phyloP scores from a whole-genome alignment of 495 filamentous ascomycete genomes.

The Tetracladium marchalianum region DNA sequence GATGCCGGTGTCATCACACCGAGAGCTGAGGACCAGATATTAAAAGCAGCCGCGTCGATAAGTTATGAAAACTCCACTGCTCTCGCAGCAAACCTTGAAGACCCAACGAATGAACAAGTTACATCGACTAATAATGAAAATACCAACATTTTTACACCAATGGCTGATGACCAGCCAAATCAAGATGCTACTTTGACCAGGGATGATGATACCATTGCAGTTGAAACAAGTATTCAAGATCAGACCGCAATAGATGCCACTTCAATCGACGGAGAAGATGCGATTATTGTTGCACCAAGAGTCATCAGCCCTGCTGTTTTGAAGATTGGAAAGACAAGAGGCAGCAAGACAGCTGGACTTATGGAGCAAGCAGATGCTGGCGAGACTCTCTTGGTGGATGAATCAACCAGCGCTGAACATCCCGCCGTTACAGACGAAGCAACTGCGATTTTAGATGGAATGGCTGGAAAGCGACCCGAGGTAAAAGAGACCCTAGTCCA shows the following conservation, averaged over 20 bases:
- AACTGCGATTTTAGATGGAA: conserved; percentile 7
- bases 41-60: no score
- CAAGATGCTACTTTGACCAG: neutral
- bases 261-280: conserved; percentile 19
- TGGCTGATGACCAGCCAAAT: neutral
- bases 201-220: neutral
- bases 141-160: neutral
- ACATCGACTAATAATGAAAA: no score
- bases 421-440: conserved; percentile 8
- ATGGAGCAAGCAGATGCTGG: conserved; percentile 6
- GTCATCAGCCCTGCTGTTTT: conserved; percentile 1
- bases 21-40: neutral
- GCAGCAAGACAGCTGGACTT: neutral
- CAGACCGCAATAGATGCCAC: conserved; percentile 12
- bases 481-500: neutral
- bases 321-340: conserved; percentile 3
- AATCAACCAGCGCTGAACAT: conserved; percentile 8
- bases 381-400: conserved; percentile 6
- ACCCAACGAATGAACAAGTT: no score
- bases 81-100: no score
- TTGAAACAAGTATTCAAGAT: neutral
- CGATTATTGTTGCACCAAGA: conserved; percentile 8
- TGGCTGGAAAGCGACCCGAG: neutral
- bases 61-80: no score
- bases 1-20: conserved; percentile 11